Evolutionary conservation across 169 alveolate genomes (phyloP).

Genomic region (Babesia ovata): DNA sequence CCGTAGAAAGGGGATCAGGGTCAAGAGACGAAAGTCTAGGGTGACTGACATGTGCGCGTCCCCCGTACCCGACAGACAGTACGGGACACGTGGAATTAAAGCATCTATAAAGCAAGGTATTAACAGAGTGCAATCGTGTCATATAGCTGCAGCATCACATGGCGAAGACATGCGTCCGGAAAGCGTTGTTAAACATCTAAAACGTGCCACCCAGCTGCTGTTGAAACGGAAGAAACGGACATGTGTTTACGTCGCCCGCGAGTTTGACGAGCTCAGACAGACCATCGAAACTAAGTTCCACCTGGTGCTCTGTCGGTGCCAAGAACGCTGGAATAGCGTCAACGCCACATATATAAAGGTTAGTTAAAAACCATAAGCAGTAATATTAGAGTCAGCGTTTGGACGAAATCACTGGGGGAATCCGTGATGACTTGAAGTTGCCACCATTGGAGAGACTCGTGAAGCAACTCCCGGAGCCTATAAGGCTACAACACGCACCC

Average conservation of each 20-base stretch:
- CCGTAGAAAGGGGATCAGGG: background rate
- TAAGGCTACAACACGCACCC: constrained; percentile 15
- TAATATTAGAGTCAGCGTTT: constrained; percentile 23
- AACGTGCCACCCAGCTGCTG: constrained; percentile 37
- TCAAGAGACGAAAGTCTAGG: background rate
- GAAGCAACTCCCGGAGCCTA: constrained; percentile 34
- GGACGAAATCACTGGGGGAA: constrained; percentile 18
- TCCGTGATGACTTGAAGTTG: constrained; percentile 6
- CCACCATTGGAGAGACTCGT: constrained; percentile 18
- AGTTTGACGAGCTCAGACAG: constrained; percentile 26
- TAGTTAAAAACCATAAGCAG: background rate
- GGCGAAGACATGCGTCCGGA: background rate
- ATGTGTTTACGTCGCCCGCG: constrained; percentile 12
- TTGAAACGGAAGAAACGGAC: constrained; percentile 21
- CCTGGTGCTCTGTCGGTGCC: constrained; percentile 38
- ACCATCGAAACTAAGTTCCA: constrained; percentile 49
- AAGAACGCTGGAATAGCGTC: constrained; percentile 27
- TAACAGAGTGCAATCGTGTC: background rate
- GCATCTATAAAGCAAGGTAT: background rate
- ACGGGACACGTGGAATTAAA: background rate
- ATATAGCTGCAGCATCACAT: background rate
- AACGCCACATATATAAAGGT: constrained; percentile 33
- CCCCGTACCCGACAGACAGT: constrained; percentile 1
- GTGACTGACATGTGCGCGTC: background rate
- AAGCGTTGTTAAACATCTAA: constrained; percentile 29